A percentile compares a stretch with the other conserved stretches of the same genome.
Evolutionary conservation across 345 rosid species (phyloP).

Genomic region (Cardamine resedifolia): DNA sequence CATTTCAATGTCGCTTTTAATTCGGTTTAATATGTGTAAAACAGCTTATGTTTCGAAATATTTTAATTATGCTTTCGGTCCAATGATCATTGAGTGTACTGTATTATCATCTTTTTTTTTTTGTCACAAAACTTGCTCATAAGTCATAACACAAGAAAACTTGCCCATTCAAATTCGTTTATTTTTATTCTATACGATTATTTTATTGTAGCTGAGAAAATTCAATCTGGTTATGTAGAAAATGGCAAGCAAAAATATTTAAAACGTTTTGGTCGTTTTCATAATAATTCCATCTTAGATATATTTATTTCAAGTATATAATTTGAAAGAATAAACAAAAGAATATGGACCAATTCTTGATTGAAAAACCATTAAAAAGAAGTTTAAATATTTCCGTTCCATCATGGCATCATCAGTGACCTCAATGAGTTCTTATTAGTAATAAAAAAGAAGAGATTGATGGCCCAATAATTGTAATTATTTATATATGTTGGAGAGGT

Average conservation of each 20-base stretch:
- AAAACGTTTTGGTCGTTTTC: constrained; percentile 16
- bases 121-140: background rate
- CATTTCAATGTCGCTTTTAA: background rate
- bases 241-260: background rate
- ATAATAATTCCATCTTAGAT: background rate
- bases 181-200: background rate
- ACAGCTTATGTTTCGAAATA: background rate
- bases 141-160: background rate
- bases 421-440: constrained; percentile 18
- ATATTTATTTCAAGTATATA: background rate
- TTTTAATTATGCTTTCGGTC: background rate
- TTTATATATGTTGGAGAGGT: background rate
- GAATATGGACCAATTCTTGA: constrained; percentile 23
- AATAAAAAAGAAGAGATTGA: constrained; percentile 2
- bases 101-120: background rate
- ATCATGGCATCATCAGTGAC: constrained; percentile 36
- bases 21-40: constrained; percentile 7
- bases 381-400: background rate
- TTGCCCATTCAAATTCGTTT: background rate
- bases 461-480: constrained; percentile 8
- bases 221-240: background rate
- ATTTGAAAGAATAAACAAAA: background rate
- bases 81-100: background rate
- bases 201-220: constrained; percentile 4
- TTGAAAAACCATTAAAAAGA: background rate